Evolutionary conservation across 192 early-diverging fungal species (phyloP), one percentile per base, ranked within the genome.

Genomic region (Coemansia sp.): DNA sequence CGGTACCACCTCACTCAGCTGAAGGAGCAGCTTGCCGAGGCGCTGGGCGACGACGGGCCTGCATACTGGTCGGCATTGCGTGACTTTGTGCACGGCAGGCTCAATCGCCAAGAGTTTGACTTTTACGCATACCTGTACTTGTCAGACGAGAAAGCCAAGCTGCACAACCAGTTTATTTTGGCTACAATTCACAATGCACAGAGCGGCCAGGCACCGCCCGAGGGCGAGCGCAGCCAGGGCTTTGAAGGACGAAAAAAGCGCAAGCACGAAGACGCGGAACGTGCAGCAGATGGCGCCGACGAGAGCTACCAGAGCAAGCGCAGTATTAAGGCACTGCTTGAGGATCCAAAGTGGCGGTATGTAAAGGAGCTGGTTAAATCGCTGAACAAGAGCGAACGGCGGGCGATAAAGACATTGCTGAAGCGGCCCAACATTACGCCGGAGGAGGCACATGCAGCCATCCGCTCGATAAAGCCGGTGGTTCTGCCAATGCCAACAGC

Each of bases 181-280:
- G 89, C 88, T 27, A 89, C 87, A 7, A 88, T 91, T 41, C 89
- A 91, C 59, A 91, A 91, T 73, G 89, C 89, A 23, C 89, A 89
- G 60, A 83, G 71, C 67, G 84, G 85, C 23, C 82, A 83, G 57
- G 84, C 83, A 15, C 89, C 89, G 29, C 89, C 89, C 9, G 77
- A 79, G 9, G 84, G 79, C 23, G 82, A 86, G 62, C 82, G 85
- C 10, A 69, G 76, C 6, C 79, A 84, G 23, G 54, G 89, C 71
- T 65, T 89, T 65, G 87, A 82, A 61, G 56, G 73, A 21, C 39
- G 66, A 5, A 70, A 53, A 43, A 76, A 70, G 60, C 67, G 70
- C 61, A 69, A 75, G 66, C 63, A 47, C 55, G 57, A 82, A 25
- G 52, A 63, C 2, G 62, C 60, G 24, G 73, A 60, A 12, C 24